phyloP scores from a whole-genome alignment of 192 early-diverging fungal species.

The Funneliformis mosseae region DNA sequence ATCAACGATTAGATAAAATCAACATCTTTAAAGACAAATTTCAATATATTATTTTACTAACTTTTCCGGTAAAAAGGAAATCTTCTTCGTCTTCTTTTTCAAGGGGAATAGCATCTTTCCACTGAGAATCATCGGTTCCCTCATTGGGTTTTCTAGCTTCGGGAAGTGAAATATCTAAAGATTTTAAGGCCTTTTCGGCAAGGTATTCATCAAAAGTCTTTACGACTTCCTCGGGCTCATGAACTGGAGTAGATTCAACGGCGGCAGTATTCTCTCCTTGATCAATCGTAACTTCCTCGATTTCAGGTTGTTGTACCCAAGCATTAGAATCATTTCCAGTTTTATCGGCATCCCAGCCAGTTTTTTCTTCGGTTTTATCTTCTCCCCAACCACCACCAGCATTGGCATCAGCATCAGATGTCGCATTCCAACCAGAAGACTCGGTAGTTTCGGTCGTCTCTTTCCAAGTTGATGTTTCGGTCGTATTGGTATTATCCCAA shows the following conservation, averaged over 20 bases:
- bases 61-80: slow-evolving; percentile 72
- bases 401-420: slow-evolving; percentile 28
- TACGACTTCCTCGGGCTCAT: slow-evolving; percentile 76
- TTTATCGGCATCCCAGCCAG: background rate
- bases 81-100: slow-evolving; percentile 74
- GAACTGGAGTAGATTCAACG: slow-evolving; percentile 47
- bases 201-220: slow-evolving; percentile 90
- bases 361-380: slow-evolving; percentile 10
- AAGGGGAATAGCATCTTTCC: slow-evolving; percentile 77
- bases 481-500: background rate
- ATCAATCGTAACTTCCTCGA: background rate
- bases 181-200: slow-evolving; percentile 70
- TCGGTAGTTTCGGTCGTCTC: background rate
- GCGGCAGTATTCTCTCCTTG: slow-evolving; percentile 38
- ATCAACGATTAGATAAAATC: background rate
- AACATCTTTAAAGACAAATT: background rate
- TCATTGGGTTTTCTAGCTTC: slow-evolving; percentile 85
- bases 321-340: background rate
- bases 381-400: background rate
- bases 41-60: slow-evolving; percentile 31
- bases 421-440: too few relatives aligned
- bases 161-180: slow-evolving; percentile 58
- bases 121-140: slow-evolving; percentile 79
- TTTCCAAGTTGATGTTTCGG: background rate
- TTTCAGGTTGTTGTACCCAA: background rate